Percentiles rank a stretch among this genome's conserved stretches.
phyloP scores from a whole-genome alignment of 352 stramenopile genomes.

The Globisporangium paddicum region DNA sequence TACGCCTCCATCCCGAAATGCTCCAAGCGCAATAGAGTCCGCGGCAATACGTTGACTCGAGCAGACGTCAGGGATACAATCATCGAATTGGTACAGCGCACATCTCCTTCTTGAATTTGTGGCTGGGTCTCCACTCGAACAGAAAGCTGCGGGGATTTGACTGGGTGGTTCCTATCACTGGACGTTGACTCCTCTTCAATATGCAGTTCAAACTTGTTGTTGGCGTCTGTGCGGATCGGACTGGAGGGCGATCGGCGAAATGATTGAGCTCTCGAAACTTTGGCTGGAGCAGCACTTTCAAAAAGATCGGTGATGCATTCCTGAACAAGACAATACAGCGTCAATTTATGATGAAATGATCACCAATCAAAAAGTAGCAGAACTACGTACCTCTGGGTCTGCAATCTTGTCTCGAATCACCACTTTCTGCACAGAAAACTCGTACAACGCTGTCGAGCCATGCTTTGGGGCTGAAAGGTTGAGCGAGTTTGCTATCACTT shows the following conservation, averaged over 20 bases:
- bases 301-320: constrained; percentile 16
- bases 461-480: constrained; percentile 4
- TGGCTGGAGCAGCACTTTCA: not conserved
- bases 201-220: constrained; percentile 3
- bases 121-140: constrained; percentile 1
- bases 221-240: not conserved
- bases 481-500: constrained; percentile 15
- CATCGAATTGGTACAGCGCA: constrained; percentile 3
- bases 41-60: constrained; percentile 43
- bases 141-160: not conserved
- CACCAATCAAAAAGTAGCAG: constrained; percentile 1
- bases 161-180: not conserved
- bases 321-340: constrained; percentile 4
- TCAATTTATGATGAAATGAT: not conserved
- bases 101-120: not conserved
- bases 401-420: constrained; percentile 43
- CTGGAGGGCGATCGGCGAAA: constrained; percentile 2
- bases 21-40: constrained; percentile 47
- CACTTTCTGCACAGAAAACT: constrained; percentile 39
- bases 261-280: not conserved
- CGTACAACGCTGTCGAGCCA: constrained; percentile 19
- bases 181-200: constrained; percentile 1
- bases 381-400: constrained; percentile 31
- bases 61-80: constrained; percentile 28
- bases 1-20: constrained; percentile 49